Percentiles rank a stretch among this genome's conserved stretches.
Evolutionary conservation across 768 basidiomycete species (phyloP).

Genomic region (Terana coerulea): DNA sequence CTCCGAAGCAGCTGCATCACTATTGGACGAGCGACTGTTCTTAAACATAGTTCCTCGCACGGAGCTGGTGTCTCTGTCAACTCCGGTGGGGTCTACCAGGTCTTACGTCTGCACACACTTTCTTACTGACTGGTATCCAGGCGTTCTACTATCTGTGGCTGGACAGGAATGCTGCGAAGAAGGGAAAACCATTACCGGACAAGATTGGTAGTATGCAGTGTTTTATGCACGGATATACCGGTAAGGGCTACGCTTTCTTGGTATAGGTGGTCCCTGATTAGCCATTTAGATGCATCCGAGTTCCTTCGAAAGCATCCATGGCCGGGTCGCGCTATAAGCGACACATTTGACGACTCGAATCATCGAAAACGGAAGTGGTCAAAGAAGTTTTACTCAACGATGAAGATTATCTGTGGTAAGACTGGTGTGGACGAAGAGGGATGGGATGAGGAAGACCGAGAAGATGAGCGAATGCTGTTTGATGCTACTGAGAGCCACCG

Average conservation of each 20-base stretch:
- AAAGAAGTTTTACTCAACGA: constrained; percentile 62
- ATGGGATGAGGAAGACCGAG: constrained; percentile 68
- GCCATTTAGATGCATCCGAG: constrained; percentile 71
- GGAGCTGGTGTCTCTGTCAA: constrained; percentile 77
- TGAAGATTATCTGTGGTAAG: constrained; percentile 82
- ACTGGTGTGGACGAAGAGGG: constrained; percentile 71
- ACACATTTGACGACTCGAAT: constrained; percentile 82
- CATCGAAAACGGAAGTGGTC: constrained; percentile 68
- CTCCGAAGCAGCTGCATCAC: constrained; percentile 84
- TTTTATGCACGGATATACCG: constrained; percentile 81
- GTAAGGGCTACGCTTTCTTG: constrained; percentile 28
- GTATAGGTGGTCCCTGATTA: not conserved
- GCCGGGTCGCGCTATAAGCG: constrained; percentile 80
- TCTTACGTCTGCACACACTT: not conserved
- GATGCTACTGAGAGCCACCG: constrained; percentile 59
- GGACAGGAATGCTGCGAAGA: constrained; percentile 76
- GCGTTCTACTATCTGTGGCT: constrained; percentile 95
- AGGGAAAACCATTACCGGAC: constrained; percentile 78
- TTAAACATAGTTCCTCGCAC: constrained; percentile 85
- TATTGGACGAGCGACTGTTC: constrained; percentile 70
- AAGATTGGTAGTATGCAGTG: constrained; percentile 92
- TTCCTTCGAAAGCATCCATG: constrained; percentile 84
- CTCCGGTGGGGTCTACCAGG: constrained; percentile 40
- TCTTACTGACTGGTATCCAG: constrained; percentile 31
- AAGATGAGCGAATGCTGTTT: constrained; percentile 68